Evolutionary conservation across 495 filamentous ascomycete genomes (phyloP).

Genomic region (Parachaetomium inaequale): DNA sequence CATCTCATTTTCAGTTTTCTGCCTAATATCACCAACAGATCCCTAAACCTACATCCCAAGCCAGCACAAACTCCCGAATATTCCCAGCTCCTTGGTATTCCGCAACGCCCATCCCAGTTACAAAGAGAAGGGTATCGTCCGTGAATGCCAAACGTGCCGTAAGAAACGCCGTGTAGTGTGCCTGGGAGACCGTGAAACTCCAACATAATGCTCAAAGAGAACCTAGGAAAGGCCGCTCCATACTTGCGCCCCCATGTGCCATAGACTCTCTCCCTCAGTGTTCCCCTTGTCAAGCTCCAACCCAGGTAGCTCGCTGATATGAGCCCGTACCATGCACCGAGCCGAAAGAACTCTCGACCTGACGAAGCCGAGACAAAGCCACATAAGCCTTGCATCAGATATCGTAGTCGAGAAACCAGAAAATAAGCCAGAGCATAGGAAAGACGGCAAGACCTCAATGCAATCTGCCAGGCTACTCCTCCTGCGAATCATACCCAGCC

Average conservation of each 20-base stretch:
- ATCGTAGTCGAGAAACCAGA: background rate
- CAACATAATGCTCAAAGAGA: background rate
- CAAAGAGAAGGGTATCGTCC: slow-evolving; percentile 2
- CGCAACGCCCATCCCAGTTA: background rate
- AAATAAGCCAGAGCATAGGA: background rate
- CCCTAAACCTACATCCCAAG: background rate
- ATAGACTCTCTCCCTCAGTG: background rate
- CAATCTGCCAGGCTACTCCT: background rate
- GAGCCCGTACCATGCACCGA: background rate
- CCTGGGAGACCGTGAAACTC: background rate
- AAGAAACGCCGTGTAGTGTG: background rate
- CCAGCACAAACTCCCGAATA: background rate
- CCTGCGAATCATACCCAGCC: background rate
- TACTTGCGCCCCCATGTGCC: background rate
- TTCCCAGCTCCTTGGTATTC: background rate
- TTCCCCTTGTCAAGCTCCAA: background rate
- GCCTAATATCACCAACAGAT: background rate
- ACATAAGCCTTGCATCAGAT: background rate
- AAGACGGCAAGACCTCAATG: background rate
- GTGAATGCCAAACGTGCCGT: background rate
- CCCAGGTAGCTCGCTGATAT: background rate
- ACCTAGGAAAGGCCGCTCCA: background rate
- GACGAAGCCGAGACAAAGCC: background rate
- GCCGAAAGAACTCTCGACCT: background rate
- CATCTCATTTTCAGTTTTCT: background rate